Evolutionary conservation across 2,329 filamentous ascomycete species (phyloP).

Genomic region (Ophiocordyceps robertsii): DNA sequence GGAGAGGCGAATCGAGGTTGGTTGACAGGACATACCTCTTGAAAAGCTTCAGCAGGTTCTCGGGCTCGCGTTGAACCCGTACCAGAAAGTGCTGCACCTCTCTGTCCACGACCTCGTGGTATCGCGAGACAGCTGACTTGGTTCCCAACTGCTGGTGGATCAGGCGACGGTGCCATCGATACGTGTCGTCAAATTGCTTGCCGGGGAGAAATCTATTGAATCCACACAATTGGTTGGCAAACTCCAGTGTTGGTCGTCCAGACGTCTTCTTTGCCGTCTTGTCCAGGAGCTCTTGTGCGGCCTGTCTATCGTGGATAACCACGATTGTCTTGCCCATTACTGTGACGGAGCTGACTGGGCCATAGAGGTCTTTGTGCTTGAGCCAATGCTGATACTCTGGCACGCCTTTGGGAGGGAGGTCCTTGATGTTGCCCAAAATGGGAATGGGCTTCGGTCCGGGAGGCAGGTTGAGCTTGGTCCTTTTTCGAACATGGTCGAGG

Average conservation of each 20-base stretch:
- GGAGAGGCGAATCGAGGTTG: too few species aligned
- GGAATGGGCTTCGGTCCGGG: constrained; percentile 5
- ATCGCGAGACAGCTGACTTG: constrained; percentile 21
- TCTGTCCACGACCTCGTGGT: constrained; percentile 25
- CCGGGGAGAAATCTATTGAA: constrained; percentile 2
- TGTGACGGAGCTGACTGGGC: constrained; percentile 31
- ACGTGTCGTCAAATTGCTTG: constrained; percentile 22
- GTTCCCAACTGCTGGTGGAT: constrained; percentile 29
- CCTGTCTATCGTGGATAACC: constrained; percentile 22
- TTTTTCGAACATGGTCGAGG: not conserved
- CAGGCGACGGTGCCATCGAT: constrained; percentile 29
- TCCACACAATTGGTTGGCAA: constrained; percentile 21
- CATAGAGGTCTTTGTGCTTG: constrained; percentile 5
- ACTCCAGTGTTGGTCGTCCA: constrained; percentile 18
- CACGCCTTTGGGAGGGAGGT: not conserved
- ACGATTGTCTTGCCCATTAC: constrained; percentile 25
- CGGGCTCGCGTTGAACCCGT: constrained; percentile 23
- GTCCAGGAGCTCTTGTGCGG: constrained; percentile 23
- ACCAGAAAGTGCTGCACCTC: constrained; percentile 30
- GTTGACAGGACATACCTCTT: not conserved
- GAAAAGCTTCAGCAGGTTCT: constrained; percentile 22
- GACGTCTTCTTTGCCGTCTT: constrained; percentile 20
- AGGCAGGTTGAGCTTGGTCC: not conserved
- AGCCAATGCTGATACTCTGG: constrained; percentile 5
- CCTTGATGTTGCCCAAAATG: constrained; percentile 4